Evolutionary conservation across 2,329 filamentous ascomycete genomes (phyloP), one percentile per base, ranked within the genome.

Genomic region (Phialophora macrospora): DNA sequence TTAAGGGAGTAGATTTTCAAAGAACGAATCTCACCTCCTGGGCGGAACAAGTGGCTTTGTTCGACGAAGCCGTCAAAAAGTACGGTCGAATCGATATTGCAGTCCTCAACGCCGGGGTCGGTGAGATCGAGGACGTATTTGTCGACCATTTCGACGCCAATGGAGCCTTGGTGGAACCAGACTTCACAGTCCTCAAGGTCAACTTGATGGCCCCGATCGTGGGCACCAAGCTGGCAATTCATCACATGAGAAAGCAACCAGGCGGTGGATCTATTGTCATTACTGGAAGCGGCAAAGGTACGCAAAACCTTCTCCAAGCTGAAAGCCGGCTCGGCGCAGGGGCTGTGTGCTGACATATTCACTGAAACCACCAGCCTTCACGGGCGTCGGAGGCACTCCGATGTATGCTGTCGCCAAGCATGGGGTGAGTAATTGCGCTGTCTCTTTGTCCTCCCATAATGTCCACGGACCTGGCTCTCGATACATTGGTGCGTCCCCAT

Each of bases 191-290:
- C 3, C 54, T 55, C 30, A 34, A 30, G 17, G 54, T 55, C 9
- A 55, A 55, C 24, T 34, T 55, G 30, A 38, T 55, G 22, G 54
- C 28, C 8, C 54, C 54, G n/a, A 55, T 55, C 17, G 34, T 34
- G n/a, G 54, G 54, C 17, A 34, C 34, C 28, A 55, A 55, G 34
- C 28, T 55, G 14, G 54, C 54, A n/a, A 22, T 38, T 2, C 54
- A 55, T 24, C 34, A 34, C 14, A 55, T 55, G 54, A 55, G 34
- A 17, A 55, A 55, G 34, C 38, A 44, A 44, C 17, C 38, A 3
- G 38, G 38, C 38, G 38, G 38, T n/a, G 38, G 38, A 8, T n/a
- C 38, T 1, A 44, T 44, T 44, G 38, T 44, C 17, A 44, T 44
- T 8, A 44, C 38, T 44, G 38, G 38, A 44, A 44, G 38, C 17